A percentile compares a stretch with the other conserved stretches of the same genome.
phyloP scores from a whole-genome alignment of 192 early-diverging fungal species.

The Linnemannia exigua region DNA sequence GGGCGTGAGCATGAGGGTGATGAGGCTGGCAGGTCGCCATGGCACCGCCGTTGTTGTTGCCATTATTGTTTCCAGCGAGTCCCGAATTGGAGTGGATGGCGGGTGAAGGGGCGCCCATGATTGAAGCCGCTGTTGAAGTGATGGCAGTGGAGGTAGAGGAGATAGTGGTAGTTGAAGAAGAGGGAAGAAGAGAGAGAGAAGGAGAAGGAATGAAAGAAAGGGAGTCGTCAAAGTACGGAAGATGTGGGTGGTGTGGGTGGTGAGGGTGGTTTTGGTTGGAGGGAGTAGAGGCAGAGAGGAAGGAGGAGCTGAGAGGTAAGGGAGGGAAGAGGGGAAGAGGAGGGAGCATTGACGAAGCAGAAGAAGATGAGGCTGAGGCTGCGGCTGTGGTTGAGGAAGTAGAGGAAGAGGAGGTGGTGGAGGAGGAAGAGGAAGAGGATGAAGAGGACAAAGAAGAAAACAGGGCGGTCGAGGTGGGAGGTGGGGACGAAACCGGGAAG shows the following conservation, averaged over 20 bases:
- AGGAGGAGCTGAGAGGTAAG: conserved; percentile 11
- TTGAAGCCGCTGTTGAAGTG: not conserved
- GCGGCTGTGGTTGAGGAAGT: not conserved
- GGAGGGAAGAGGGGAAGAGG: conserved; percentile 10
- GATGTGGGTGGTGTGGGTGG: conserved; percentile 5
- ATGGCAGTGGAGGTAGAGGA: not conserved
- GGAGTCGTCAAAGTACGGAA: not conserved
- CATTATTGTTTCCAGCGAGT: not conserved
- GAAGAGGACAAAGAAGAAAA: not conserved
- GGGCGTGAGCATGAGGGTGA: too few species aligned
- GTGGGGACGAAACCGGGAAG: not conserved
- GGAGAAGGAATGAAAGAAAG: not conserved
- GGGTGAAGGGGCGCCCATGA: not conserved
- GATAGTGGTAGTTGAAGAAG: not conserved
- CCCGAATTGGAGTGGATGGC: not conserved
- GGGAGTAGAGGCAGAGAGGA: not conserved
- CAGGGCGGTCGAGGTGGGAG: not conserved
- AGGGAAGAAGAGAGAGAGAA: not conserved
- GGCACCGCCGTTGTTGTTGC: not conserved
- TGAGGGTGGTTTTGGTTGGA: not conserved
- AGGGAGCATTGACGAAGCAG: conserved; percentile 3
- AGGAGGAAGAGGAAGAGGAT: not conserved
- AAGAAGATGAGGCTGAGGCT: not conserved
- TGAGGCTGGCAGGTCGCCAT: not conserved
- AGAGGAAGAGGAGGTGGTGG: not conserved